Percentiles rank a stretch among this genome's conserved stretches.
phyloP scores from a whole-genome alignment of 306 rosid genomes.

The Potentilla sterilis region DNA sequence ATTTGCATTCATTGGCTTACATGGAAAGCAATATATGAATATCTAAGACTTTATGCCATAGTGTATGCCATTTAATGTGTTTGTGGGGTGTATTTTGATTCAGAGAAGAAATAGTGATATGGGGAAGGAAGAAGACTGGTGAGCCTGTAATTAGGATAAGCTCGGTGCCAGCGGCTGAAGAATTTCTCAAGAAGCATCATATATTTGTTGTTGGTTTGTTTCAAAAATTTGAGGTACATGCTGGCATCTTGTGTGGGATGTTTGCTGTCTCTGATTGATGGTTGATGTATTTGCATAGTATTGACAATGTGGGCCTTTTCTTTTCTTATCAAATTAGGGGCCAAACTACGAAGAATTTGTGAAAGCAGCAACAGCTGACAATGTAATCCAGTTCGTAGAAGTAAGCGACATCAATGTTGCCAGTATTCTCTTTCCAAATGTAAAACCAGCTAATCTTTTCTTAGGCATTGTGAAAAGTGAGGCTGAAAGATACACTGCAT shows the following conservation, averaged over 20 bases:
- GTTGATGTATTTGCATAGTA: neutral
- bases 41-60: neutral
- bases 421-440: conserved; percentile 59
- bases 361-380: conserved; percentile 68
- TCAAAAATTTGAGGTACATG: conserved; percentile 64
- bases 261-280: neutral
- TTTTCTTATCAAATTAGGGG: conserved; percentile 50
- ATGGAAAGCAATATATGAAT: neutral
- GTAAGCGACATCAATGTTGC: conserved; percentile 60
- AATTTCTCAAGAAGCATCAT: conserved; percentile 57
- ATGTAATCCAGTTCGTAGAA: conserved; percentile 78
- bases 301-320: neutral
- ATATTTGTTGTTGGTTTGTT: conserved; percentile 62
- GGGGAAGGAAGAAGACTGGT: conserved; percentile 81
- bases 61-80: neutral
- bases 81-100: conserved; percentile 28
- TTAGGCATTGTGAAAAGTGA: conserved; percentile 81
- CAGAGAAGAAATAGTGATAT: conserved; percentile 86
- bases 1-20: neutral
- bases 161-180: conserved; percentile 50
- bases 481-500: conserved; percentile 74
- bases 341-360: conserved; percentile 64
- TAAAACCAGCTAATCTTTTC: conserved; percentile 40
- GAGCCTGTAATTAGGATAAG: conserved; percentile 59
- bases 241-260: neutral